Percentiles rank a stretch among this genome's conserved stretches.
Conservation (phyloP, 1,284 basidiomycete species). For the Inonotus hispidus region DNA sequence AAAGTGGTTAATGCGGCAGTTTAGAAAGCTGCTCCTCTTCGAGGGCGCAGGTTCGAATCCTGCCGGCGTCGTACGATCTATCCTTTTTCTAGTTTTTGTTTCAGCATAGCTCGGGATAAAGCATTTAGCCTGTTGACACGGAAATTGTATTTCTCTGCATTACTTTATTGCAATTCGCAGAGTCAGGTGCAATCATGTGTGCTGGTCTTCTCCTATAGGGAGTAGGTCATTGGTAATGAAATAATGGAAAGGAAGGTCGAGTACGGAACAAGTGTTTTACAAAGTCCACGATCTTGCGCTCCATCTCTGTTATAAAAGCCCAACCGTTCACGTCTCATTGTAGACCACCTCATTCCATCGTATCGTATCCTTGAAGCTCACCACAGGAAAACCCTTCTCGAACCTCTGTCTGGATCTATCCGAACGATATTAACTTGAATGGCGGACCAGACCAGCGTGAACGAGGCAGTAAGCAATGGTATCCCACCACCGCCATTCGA, state of each 20-base stretch:
- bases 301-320: background rate
- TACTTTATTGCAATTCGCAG: no score
- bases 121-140: background rate
- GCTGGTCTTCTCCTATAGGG: background rate
- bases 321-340: no score
- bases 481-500: conserved; percentile 26
- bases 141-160: no score
- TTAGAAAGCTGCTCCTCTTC: conserved; percentile 16
- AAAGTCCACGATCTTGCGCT: background rate
- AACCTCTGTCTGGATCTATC: background rate
- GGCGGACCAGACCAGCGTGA: conserved; percentile 14
- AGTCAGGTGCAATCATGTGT: background rate
- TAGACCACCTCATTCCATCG: no score
- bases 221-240: background rate
- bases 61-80: conserved; percentile 9
- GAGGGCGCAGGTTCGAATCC: conserved; percentile 19
- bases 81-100: background rate
- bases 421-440: no score
- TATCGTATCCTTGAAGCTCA: no score
- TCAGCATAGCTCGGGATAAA: background rate
- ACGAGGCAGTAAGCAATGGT: conserved; percentile 30
- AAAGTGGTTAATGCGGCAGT: conserved; percentile 15
- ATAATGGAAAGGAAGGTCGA: background rate
- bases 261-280: background rate
- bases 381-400: no score